Evolutionary conservation across 768 basidiomycete species (phyloP).

Genomic region (Psilocybe tampanensis): DNA sequence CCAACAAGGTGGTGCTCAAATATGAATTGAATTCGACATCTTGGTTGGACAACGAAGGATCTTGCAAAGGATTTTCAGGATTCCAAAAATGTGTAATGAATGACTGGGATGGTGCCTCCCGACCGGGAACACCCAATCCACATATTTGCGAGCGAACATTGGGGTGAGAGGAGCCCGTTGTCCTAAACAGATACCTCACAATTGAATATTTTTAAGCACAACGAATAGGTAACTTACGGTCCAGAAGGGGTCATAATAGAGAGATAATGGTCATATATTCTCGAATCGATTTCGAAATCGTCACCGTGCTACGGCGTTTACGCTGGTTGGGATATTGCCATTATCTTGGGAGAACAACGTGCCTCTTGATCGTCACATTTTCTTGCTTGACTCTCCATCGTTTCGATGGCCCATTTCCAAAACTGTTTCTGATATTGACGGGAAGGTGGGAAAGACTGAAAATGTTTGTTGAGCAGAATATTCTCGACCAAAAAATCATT

Average conservation of each 20-base stretch:
- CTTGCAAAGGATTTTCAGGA: neutral
- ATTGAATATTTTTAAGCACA: neutral
- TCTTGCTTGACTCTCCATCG: constrained; percentile 48
- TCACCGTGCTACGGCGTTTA: constrained; percentile 35
- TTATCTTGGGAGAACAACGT: constrained; percentile 24
- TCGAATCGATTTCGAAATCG: constrained; percentile 60
- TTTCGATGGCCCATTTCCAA: constrained; percentile 71
- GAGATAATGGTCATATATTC: constrained; percentile 66
- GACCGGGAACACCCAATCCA: constrained; percentile 26
- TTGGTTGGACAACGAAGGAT: neutral
- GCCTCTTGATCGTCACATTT: constrained; percentile 43
- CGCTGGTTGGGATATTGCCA: constrained; percentile 9
- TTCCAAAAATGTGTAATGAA: constrained; percentile 72
- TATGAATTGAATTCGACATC: neutral
- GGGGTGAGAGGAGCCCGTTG: constrained; percentile 22
- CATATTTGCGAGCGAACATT: constrained; percentile 26
- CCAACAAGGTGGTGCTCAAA: constrained; percentile 46
- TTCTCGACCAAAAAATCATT: constrained; percentile 58
- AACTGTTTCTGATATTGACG: constrained; percentile 61
- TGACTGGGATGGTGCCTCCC: constrained; percentile 48
- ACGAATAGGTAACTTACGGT: constrained; percentile 28
- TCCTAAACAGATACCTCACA: constrained; percentile 15
- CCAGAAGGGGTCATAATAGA: constrained; percentile 43
- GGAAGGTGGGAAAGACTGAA: constrained; percentile 63
- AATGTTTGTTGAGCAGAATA: constrained; percentile 55